Evolutionary conservation across 2,329 filamentous ascomycete genomes (phyloP).

Genomic region (Colletotrichum sp.): DNA sequence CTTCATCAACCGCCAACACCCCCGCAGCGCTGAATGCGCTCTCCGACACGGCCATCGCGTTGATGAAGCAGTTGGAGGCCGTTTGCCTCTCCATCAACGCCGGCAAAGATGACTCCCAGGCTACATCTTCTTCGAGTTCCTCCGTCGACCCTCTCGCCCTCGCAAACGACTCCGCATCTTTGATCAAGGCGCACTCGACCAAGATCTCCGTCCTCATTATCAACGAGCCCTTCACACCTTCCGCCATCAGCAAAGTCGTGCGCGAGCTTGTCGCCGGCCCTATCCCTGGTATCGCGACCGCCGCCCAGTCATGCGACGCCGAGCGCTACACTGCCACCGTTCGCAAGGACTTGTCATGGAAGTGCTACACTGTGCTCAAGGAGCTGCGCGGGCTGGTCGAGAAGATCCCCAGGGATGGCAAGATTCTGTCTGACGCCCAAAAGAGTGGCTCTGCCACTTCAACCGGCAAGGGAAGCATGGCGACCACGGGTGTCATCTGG

Average conservation of each 20-base stretch:
- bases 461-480: slow-evolving; percentile 57
- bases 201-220: slow-evolving; percentile 88
- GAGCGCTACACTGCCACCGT: slow-evolving; percentile 67
- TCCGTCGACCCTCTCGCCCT: slow-evolving; percentile 68
- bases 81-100: slow-evolving; percentile 45
- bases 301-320: slow-evolving; percentile 68
- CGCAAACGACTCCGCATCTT: slow-evolving; percentile 72
- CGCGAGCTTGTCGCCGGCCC: slow-evolving; percentile 74
- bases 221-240: slow-evolving; percentile 84
- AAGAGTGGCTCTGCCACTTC: slow-evolving; percentile 45
- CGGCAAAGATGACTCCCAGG: slow-evolving; percentile 21
- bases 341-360: slow-evolving; percentile 65
- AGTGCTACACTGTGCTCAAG: slow-evolving; percentile 63
- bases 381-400: slow-evolving; percentile 67
- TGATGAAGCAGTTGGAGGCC: slow-evolving; percentile 48
- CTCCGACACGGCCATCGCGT: slow-evolving; percentile 38
- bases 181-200: slow-evolving; percentile 83
- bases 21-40: slow-evolving; percentile 43
- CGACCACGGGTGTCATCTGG: slow-evolving; percentile 82
- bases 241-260: slow-evolving; percentile 74
- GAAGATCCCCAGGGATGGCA: slow-evolving; percentile 65
- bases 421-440: slow-evolving; percentile 50
- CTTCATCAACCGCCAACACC: slow-evolving; percentile 23
- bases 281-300: slow-evolving; percentile 77
- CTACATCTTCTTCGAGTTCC: slow-evolving; percentile 18